Conservation (phyloP, 176 grass and related monocot species). For the Carex littledalei region DNA sequence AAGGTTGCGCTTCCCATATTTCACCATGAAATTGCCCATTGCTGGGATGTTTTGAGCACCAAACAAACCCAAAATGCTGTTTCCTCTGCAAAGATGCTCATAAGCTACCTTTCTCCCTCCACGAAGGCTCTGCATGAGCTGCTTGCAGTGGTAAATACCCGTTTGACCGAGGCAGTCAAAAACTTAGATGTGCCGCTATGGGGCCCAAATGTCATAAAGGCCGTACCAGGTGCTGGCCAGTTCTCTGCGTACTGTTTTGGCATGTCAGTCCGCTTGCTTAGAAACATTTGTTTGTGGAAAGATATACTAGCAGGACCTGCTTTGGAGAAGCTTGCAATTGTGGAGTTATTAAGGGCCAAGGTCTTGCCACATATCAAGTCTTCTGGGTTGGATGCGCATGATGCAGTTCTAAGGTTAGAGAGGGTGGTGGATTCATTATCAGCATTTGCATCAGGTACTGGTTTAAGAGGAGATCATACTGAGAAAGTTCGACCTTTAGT, state of each 20-base stretch:
- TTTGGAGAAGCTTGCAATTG: constrained; percentile 83
- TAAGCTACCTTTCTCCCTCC: constrained; percentile 52
- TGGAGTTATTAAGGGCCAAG: constrained; percentile 66
- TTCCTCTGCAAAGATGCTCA: constrained; percentile 51
- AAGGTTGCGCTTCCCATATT: constrained; percentile 96
- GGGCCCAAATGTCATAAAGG: constrained; percentile 64
- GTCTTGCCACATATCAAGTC: constrained; percentile 89
- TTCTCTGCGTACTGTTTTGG: constrained; percentile 81
- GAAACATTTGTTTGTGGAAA: constrained; percentile 89
- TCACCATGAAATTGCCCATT: constrained; percentile 76
- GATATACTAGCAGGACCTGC: constrained; percentile 51
- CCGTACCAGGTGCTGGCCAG: constrained; percentile 62
- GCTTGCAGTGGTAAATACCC: constrained; percentile 43
- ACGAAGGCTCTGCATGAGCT: constrained; percentile 63
- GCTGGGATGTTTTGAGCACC: constrained; percentile 85
- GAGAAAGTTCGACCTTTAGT: constrained; percentile 58
- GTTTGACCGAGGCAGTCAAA: constrained; percentile 55
- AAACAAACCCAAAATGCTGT: constrained; percentile 59
- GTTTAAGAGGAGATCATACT: not conserved
- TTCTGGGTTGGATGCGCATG: constrained; percentile 69
- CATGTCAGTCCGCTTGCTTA: constrained; percentile 67
- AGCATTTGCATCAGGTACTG: constrained; percentile 38
- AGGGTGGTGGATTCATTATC: constrained; percentile 57
- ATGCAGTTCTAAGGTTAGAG: constrained; percentile 65
- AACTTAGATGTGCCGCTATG: constrained; percentile 63